Conservation (phyloP, 1,139 yeast genomes). For the Hansenula lynferdii region DNA sequence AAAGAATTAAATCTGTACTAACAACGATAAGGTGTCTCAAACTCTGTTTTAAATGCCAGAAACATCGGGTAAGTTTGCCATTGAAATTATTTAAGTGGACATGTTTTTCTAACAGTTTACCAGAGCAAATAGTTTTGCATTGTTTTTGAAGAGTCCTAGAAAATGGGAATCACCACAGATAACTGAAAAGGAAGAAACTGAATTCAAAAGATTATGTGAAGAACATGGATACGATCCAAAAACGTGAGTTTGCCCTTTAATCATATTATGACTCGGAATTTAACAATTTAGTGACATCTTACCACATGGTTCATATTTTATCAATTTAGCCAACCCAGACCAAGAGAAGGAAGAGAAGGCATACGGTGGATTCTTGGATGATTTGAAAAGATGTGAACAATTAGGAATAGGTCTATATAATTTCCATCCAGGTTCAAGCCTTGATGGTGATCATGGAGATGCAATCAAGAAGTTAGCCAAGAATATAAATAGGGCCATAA, state of each 20-base stretch:
- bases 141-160: slow-evolving; percentile 86
- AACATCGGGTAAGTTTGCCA: no score
- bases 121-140: slow-evolving; percentile 77
- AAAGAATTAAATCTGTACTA: no score
- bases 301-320: slow-evolving; percentile 94
- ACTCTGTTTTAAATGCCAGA: slow-evolving; percentile 70
- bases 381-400: slow-evolving; percentile 78
- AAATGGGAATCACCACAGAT: slow-evolving; percentile 86
- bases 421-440: slow-evolving; percentile 91
- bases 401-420: slow-evolving; percentile 83
- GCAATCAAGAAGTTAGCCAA: slow-evolving; percentile 68
- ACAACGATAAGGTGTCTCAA: slow-evolving; percentile 68
- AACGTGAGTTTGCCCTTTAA: no score
- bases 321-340: slow-evolving; percentile 90
- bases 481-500: slow-evolving; percentile 74
- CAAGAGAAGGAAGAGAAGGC: slow-evolving; percentile 73
- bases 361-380: slow-evolving; percentile 78
- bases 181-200: slow-evolving; percentile 57
- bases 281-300: no score
- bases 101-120: no score
- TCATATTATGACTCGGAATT: no score
- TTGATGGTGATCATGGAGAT: slow-evolving; percentile 62
- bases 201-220: slow-evolving; percentile 60
- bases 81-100: no score
- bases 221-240: slow-evolving; percentile 63